Evolutionary conservation across 2,329 filamentous ascomycete genomes (phyloP).

Genomic region (Thielaviopsis musarum): DNA sequence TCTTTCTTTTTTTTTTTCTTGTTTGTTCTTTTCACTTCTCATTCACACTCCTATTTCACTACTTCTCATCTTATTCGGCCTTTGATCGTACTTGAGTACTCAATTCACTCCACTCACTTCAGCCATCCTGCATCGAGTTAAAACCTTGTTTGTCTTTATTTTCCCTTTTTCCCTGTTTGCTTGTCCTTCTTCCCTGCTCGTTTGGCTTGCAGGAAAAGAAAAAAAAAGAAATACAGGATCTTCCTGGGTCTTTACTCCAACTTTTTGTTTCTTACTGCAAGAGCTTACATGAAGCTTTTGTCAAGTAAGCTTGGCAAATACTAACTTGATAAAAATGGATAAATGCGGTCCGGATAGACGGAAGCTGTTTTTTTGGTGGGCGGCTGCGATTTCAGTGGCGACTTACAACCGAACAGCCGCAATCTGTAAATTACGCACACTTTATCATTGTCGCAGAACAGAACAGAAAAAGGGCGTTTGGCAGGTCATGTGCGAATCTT

Average conservation of each 20-base stretch:
- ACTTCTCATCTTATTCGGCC: background rate
- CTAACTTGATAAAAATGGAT: background rate
- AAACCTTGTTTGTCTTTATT: too few relatives aligned
- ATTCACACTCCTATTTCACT: background rate
- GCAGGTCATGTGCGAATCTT: too few relatives aligned
- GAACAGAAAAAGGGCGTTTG: too few relatives aligned
- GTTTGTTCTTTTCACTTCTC: background rate
- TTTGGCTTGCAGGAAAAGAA: too few relatives aligned
- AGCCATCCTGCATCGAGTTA: too few relatives aligned
- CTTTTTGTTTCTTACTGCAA: too few relatives aligned
- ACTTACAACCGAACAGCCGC: background rate
- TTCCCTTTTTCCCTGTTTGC: too few relatives aligned
- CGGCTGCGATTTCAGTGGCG: background rate
- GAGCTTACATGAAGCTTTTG: background rate
- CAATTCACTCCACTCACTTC: too few relatives aligned
- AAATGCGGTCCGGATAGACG: background rate
- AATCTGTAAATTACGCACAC: background rate
- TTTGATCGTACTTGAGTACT: too few relatives aligned
- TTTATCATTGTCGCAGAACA: background rate
- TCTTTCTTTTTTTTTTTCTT: background rate
- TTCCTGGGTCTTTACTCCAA: too few relatives aligned
- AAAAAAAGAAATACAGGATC: too few relatives aligned
- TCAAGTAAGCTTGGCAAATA: background rate
- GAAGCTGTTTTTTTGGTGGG: background rate
- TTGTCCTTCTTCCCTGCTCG: too few relatives aligned